These are phyloP conservation scores for Wilcoxina mikolae DNA, from an alignment of 495 filamentous ascomycete genomes.

Conservation along the genomic window DNA sequence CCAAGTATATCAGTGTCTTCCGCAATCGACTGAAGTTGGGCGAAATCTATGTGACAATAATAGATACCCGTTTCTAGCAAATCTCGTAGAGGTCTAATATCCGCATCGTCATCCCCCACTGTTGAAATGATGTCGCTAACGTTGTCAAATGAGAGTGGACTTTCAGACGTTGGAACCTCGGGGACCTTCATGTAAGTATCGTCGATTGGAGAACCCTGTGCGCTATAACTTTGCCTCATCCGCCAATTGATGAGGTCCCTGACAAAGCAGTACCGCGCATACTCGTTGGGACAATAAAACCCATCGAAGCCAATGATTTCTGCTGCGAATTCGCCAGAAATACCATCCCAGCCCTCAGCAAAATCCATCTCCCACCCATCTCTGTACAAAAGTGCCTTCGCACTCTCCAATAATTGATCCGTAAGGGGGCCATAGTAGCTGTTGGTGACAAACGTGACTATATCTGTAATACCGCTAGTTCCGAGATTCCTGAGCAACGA, in stretches of 20 bases:
- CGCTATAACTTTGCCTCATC: constrained; percentile 25
- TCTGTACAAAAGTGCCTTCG: constrained; percentile 45
- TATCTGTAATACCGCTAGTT: constrained; percentile 33
- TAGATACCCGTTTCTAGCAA: constrained; percentile 46
- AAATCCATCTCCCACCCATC: constrained; percentile 48
- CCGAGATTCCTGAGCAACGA: constrained; percentile 41
- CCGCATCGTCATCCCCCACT: constrained; percentile 30
- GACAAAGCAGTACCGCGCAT: constrained; percentile 43
- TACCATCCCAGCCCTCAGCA: constrained; percentile 40
- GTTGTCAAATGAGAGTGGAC: constrained; percentile 21
- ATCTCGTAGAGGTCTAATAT: constrained; percentile 42
- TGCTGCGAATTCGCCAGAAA: constrained; percentile 41
- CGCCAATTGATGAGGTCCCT: constrained; percentile 41
- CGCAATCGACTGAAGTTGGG: constrained; percentile 43
- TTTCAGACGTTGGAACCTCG: constrained; percentile 22
- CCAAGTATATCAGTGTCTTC: constrained; percentile 39
- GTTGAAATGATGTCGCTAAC: not conserved
- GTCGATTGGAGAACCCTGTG: constrained; percentile 33
- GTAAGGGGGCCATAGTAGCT: constrained; percentile 46
- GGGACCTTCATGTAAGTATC: constrained; percentile 25
- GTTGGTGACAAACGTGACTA: constrained; percentile 41
- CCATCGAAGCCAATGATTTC: constrained; percentile 48
- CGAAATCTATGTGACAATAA: constrained; percentile 47
- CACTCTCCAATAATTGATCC: constrained; percentile 40
- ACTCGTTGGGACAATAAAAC: constrained; percentile 45